Evolutionary conservation across 2,329 filamentous ascomycete species (phyloP).

Genomic region (Aureobasidium subglaciale): DNA sequence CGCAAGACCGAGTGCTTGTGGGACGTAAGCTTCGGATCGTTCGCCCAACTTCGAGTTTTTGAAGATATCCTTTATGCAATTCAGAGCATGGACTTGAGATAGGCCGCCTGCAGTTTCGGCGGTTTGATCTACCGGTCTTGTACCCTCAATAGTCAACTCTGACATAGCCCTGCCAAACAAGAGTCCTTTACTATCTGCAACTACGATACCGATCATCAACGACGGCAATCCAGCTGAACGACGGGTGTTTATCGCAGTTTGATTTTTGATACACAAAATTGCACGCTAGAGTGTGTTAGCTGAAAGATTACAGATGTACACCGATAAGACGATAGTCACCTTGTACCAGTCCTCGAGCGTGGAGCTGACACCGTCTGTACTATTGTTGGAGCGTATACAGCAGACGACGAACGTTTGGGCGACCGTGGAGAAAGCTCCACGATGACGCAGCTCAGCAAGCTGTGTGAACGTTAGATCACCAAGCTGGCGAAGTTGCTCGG

Average conservation of each 20-base stretch:
- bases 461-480: constrained; percentile 75
- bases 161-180: constrained; percentile 60
- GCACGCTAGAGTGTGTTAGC: constrained; percentile 43
- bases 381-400: constrained; percentile 52
- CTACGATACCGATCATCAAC: constrained; percentile 73
- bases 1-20: constrained; percentile 69
- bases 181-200: constrained; percentile 48
- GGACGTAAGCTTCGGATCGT: constrained; percentile 66
- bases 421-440: constrained; percentile 90
- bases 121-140: constrained; percentile 38
- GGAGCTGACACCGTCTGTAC: background rate
- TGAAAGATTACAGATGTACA: background rate
- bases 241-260: constrained; percentile 72
- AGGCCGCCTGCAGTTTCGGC: constrained; percentile 53
- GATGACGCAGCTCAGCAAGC: constrained; percentile 73
- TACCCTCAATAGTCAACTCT: constrained; percentile 55
- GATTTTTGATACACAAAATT: constrained; percentile 62
- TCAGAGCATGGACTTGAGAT: constrained; percentile 89
- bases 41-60: constrained; percentile 70
- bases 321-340: constrained; percentile 24
- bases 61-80: constrained; percentile 88
- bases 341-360: constrained; percentile 60
- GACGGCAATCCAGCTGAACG: constrained; percentile 88
- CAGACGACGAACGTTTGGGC: constrained; percentile 79
- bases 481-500: constrained; percentile 54